Percentiles rank a stretch among this genome's conserved stretches.
phyloP scores from a whole-genome alignment of 1,284 basidiomycete genomes.

The Puccinia hordei region DNA sequence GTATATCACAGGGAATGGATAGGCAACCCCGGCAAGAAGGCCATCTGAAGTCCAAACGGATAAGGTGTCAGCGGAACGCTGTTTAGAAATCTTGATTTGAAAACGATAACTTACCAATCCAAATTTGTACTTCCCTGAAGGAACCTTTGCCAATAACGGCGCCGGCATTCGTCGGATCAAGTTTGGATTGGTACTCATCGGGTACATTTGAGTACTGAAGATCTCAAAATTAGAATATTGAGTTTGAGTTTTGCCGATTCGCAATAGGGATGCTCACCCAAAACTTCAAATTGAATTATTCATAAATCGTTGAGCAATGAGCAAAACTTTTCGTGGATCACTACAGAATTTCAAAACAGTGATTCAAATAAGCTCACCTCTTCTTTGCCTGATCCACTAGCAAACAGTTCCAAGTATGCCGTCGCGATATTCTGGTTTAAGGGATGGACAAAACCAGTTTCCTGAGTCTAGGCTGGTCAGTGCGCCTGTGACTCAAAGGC shows the following conservation, averaged over 20 bases:
- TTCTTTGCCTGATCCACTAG: conserved; percentile 38
- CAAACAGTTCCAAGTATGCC: conserved; percentile 36
- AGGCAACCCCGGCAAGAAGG: conserved; percentile 71
- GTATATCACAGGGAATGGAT: conserved; percentile 77
- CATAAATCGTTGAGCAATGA: not conserved
- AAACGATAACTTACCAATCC: conserved; percentile 62
- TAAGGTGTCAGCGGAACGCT: not conserved
- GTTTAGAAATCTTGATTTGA: not conserved
- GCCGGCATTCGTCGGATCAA: conserved; percentile 62
- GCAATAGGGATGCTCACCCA: conserved; percentile 26
- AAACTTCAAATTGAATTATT: conserved; percentile 17
- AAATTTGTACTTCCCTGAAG: conserved; percentile 75
- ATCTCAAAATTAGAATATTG: not conserved
- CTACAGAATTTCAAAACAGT: not conserved
- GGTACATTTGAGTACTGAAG: conserved; percentile 71
- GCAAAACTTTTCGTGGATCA: not conserved
- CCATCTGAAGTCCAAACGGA: conserved; percentile 61
- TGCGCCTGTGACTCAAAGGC: not conserved
- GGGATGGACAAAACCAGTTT: not conserved
- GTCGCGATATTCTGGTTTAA: conserved; percentile 28
- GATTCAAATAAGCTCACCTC: conserved; percentile 20
- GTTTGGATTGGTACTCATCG: conserved; percentile 65
- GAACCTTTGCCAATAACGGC: conserved; percentile 68
- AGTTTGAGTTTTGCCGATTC: not conserved
- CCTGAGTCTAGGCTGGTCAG: not conserved